Evolutionary conservation across 192 early-diverging fungal species (phyloP), one percentile per base, ranked within the genome.

Genomic region (Tieghemiomyces parasiticus): DNA sequence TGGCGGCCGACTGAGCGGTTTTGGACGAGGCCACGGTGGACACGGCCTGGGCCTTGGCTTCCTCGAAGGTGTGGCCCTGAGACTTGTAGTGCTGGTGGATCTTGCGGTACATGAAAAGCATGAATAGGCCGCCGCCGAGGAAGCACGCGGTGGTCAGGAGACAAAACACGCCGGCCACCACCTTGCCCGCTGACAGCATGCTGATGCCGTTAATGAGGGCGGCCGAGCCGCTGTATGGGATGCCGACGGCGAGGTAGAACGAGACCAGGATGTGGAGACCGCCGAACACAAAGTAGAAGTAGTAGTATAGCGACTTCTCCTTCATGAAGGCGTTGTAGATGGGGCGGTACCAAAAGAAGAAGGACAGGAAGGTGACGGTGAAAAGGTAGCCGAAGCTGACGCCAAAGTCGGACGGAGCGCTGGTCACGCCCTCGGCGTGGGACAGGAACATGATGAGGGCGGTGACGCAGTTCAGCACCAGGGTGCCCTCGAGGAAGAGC

Each of bases 321-420:
- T 86, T 89, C 80, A 84, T 81, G 65, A 85, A 93, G 35, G 88
- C 88, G 46, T 85, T 86, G 72, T 93, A 93, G 35, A 88, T 74
- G 25, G 90, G 90, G 13, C 88, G 81, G 69, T 93, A 93, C 90
- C 90, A 91, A 50, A 85, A 33, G 68, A 89, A 86, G 70, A 93
- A 88, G 56, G 85, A 88, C 2, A 77, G 76, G 3, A 74, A 68
- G 12, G 78, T 81, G 59, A 89, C 84, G 1, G 88, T 90, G 63
- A 88, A 86, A 67, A 83, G 76, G 58, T 83, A 79, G 16, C 80
- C 77, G 29, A 87, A 72, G 61, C 84, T 78, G 1, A 86, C 85
- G 14, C 87, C 89, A 71, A 91, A 82, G 71, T 83, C 81, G n/a
- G 83, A 76, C 16, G 85, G 80, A 10, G 83, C 74, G 59, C 79